Base-by-base conservation (phyloP, 2,329 filamentous ascomycete species). In the Salinomyces thailandicus region DNA sequence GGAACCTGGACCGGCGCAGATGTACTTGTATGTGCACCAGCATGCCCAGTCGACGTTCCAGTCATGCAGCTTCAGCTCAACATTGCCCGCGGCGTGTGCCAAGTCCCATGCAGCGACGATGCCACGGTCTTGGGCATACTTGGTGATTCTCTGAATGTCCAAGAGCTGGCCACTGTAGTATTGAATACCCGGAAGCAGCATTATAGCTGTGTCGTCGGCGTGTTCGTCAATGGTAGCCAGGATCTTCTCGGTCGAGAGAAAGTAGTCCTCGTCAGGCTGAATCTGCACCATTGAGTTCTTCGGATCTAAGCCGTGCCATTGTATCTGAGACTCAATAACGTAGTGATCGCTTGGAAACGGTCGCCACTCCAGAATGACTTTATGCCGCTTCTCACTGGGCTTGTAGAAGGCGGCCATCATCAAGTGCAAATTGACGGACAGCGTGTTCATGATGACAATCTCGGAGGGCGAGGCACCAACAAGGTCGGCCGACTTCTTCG, bases 1-100 rank as follows among this genome's bases (percentile, higher is more conserved):
- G 9, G 78, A 72, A 3, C 86, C 86, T 0, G 86, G 84, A 0
- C 86, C 86, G n/a, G 79, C 77, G 55, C 93, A 93, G 59, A 93
- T 73, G 64, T 94, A 94, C 65, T 94, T 94, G 70, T 94, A 94
- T 12, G 79, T 87, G 61, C 86, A 94, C 86, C 86, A 94, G 41
- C 75, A 83, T 9, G 86, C 86, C 52, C 93, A 93, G 58, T 94
- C 86, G 18, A 93, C 85, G 48, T 82, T 72, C 86, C 86, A 94
- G 48, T 89, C 83, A 58, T 93, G 85, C 14, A 94, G 69, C 38
- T 69, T 63, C 13, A 94, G 63, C 33, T 81, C 76, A 2, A 93
- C 82, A 53, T 94, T 94, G 18, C 86, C 86, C 14, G 75, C 82
- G 0, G 85, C 84, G 57, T 93, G 85, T 0, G 86, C 86, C 18